Conservation (phyloP, 2,329 filamentous ascomycete species). For the Pseudocercospora pini-densiflorae region DNA sequence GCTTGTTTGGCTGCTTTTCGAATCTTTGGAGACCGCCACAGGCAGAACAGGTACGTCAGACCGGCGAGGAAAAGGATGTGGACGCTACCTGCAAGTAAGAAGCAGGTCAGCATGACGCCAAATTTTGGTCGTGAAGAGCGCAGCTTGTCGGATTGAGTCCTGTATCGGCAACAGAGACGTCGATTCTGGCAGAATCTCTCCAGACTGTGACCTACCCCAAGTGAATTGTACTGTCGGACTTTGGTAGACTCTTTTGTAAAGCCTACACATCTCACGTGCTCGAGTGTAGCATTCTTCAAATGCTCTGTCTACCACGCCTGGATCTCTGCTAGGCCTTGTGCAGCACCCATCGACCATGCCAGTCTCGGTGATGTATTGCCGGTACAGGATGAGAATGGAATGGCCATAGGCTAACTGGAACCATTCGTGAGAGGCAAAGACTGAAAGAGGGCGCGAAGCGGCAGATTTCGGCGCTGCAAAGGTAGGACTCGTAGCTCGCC, state of each 20-base stretch:
- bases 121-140: too few relatives aligned
- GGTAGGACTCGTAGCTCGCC: slow-evolving; percentile 19
- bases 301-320: slow-evolving; percentile 11
- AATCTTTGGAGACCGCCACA: slow-evolving; percentile 33
- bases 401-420: slow-evolving; percentile 47
- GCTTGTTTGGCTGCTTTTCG: slow-evolving; percentile 16
- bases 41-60: slow-evolving; percentile 43
- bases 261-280: slow-evolving; percentile 39
- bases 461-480: neutral
- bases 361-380: slow-evolving; percentile 28
- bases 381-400: slow-evolving; percentile 46
- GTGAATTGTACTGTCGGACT: slow-evolving; percentile 39
- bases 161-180: too few relatives aligned
- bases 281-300: slow-evolving; percentile 24
- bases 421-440: slow-evolving; percentile 46
- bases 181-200: too few relatives aligned
- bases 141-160: too few relatives aligned
- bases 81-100: slow-evolving; percentile 26
- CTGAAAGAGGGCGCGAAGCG: slow-evolving; percentile 23
- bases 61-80: slow-evolving; percentile 45
- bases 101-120: neutral
- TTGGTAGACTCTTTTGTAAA: slow-evolving; percentile 44
- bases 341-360: neutral
- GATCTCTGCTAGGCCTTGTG: neutral
- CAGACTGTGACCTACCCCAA: slow-evolving; percentile 12